Base-by-base conservation (phyloP, 176 grass and related monocot species). In the Triticum dicoccoides region DNA sequence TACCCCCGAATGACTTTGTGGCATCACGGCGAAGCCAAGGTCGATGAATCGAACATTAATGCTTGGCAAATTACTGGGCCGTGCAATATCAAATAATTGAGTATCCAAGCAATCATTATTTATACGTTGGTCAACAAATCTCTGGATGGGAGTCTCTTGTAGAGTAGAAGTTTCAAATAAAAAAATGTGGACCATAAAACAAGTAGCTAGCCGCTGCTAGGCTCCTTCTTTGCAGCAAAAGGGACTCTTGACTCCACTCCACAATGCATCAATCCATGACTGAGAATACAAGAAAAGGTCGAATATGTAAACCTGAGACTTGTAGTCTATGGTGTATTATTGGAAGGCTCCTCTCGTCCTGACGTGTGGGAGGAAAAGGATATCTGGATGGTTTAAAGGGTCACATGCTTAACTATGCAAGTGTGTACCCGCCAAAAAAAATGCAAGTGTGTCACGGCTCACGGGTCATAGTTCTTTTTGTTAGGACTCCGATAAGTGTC, bases 51-150 rank as follows among this genome's bases (percentile, higher is more conserved):
- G 13, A 21, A 85, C 88, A 74, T 85, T 85, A 82, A 81, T 85
- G 70, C 21, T 56, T 1, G 15, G n/a, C 51, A 29, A 82, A 88
- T 91, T 77, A 91, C 88, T 88, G 82, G 10, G 21, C 3, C 27
- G 27, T 25, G 80, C 62, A 76, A 76, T 80, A 84, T 61, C 45
- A 69, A 73, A 87, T 59, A 61, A 84, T 84, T 51, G 80, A 80
- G 67, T 44, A 65, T 49, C 59, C 85, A 61, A 84, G 45, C 67
- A 29, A 58, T n/a, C 17, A 8, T 17, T 30, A 30, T 45, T 34
- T 6, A 73, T 30, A 52, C 79, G 33, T 11, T 30, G 68, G 85
- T 91, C 85, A 84, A 84, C 62, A 59, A 11, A 63, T 61, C 32
- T 44, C 33, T 6, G 35, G 47, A 87, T 80, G 44, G 75, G 73